Evolutionary conservation across 306 rosid genomes (phyloP).

Genomic region (Vicia faba): DNA sequence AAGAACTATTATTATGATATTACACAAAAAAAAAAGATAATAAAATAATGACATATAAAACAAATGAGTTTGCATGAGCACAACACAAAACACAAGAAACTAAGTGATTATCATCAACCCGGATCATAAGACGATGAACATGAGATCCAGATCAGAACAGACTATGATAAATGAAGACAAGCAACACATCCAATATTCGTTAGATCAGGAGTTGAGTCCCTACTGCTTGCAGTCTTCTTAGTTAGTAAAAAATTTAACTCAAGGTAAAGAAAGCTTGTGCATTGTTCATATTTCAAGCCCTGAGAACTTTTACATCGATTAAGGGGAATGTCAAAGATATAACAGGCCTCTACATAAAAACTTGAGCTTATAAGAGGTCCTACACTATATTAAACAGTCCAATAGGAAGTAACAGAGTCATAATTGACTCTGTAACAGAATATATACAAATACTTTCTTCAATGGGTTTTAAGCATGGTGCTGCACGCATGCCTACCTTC

Average conservation of each 20-base stretch:
- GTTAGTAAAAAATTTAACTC: slow-evolving; percentile 7
- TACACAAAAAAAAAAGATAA: slow-evolving; percentile 18
- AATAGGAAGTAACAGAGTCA: background rate
- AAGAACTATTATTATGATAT: slow-evolving; percentile 4
- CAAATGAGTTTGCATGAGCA: background rate
- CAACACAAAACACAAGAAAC: slow-evolving; percentile 9
- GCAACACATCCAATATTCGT: background rate
- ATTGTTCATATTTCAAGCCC: slow-evolving; percentile 17
- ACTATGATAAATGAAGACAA: slow-evolving; percentile 21
- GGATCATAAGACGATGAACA: background rate
- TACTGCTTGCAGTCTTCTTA: slow-evolving; percentile 10
- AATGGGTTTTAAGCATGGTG: too few species aligned
- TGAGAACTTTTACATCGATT: background rate
- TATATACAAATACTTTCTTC: too few species aligned
- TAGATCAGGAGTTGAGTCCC: background rate
- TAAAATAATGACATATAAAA: slow-evolving; percentile 17
- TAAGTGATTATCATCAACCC: slow-evolving; percentile 3
- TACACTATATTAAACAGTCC: slow-evolving; percentile 15
- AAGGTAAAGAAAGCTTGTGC: slow-evolving; percentile 10
- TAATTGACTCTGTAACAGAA: background rate
- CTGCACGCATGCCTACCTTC: too few species aligned
- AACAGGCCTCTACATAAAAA: background rate
- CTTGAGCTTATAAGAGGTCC: slow-evolving; percentile 10
- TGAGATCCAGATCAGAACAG: slow-evolving; percentile 21
- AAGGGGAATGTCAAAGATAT: background rate